Evolutionary conservation across 75 land plant genomes (phyloP), one percentile per base, ranked within the genome.

Genomic region (Picea glauca): DNA sequence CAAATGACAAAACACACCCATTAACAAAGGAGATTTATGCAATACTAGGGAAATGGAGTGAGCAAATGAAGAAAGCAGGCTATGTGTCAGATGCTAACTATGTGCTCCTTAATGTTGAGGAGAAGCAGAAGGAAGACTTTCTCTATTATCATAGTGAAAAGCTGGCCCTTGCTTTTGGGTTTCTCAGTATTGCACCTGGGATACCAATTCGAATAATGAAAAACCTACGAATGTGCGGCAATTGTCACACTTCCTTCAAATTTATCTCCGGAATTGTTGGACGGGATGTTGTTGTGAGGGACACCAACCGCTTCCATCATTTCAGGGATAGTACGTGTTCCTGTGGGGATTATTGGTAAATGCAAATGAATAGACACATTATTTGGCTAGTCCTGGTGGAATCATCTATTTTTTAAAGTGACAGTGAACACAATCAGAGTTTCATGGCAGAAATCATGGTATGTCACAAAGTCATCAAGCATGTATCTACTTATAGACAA

Each of bases 311-410:
- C 14, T 79, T 79, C 68, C 80, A 79, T 60, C 58, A 59, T 66
- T 66, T 79, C 58, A 46, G 68, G 31, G 58, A 26, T 40, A 74
- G 73, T 13, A 13, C 15, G 18, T 79, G 80, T 50, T 65, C 80
- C 15, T 79, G 80, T 68, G 64, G 40, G 54, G 74, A 70, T 62
- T 79, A 67, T 23, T 79, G 80, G 80, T 79, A 58, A 79, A 40
- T 40, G 43, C 43, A 40, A 40, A 40, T 40, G 43, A 40, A 35
- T 35, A 35, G 38, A 35, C 38, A 35, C 38, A 35, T 35, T 35
- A 35, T 3, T 35, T 35, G 43, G 43, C 43, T 40, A 4, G 43
- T 5, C 43, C 43, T 40, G 43, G 43, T 4, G 4, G 4, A 0
- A 4, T 40, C 5, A 40, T 40, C 5, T 4, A 40, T 4, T 40